A percentile compares a stretch with the other conserved stretches of the same genome.
These are phyloP conservation scores for Arabidopsis hybrid DNA, from an alignment of 441 rosid genomes.

Conservation along the genomic window DNA sequence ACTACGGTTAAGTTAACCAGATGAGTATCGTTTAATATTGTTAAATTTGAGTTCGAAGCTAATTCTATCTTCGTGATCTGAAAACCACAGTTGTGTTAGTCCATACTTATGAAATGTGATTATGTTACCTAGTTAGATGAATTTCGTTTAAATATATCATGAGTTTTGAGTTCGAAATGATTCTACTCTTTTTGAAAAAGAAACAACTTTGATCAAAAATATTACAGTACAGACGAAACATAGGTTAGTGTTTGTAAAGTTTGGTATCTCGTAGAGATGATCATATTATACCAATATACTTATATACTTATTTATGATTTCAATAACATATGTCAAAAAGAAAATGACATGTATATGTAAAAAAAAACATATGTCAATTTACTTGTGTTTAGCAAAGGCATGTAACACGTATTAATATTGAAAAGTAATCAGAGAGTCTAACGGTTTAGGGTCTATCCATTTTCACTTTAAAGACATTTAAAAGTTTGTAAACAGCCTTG, in stretches of 20 bases:
- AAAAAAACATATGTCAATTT: too few relatives aligned
- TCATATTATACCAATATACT: too few relatives aligned
- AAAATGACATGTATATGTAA: too few relatives aligned
- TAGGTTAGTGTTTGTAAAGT: not conserved
- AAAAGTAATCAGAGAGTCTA: not conserved
- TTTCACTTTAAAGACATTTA: not conserved
- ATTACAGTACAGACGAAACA: too few relatives aligned
- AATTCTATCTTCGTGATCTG: not conserved
- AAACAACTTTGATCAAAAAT: too few relatives aligned
- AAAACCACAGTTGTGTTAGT: not conserved
- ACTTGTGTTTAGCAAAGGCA: not conserved
- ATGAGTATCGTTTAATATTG: conserved; percentile 3
- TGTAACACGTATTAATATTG: not conserved
- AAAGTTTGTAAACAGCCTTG: not conserved
- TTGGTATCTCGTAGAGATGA: not conserved
- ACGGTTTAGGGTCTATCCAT: not conserved
- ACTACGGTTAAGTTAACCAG: conserved; percentile 31
- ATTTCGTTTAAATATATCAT: not conserved
- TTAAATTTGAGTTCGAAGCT: conserved; percentile 4
- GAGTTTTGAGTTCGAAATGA: not conserved
- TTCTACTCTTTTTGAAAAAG: not conserved
- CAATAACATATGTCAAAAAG: not conserved
- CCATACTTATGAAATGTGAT: conserved; percentile 8
- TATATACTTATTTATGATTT: too few relatives aligned
- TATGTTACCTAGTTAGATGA: not conserved